Evolutionary conservation across 805 yeast species (phyloP).

Genomic region (Candida loeiensis): DNA sequence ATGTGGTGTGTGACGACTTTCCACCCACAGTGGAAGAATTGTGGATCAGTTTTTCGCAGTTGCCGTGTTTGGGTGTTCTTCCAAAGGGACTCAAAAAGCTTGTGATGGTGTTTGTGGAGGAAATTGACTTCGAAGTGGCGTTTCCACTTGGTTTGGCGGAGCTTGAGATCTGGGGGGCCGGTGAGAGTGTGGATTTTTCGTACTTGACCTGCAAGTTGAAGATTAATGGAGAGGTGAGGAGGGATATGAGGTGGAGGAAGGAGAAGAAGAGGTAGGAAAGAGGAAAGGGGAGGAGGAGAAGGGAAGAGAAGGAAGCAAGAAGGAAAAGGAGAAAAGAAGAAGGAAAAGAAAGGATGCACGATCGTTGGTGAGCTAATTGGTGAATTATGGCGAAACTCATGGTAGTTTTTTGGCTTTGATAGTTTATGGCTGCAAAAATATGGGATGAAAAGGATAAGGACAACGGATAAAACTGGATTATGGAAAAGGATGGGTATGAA

Average conservation of each 20-base stretch:
- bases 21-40: background rate
- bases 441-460: too few species aligned
- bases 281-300: too few species aligned
- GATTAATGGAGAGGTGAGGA: background rate
- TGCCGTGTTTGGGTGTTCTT: background rate
- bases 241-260: background rate
- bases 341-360: too few species aligned
- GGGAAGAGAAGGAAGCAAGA: too few species aligned
- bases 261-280: background rate
- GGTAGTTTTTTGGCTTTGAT: too few species aligned
- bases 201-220: background rate
- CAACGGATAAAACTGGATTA: too few species aligned
- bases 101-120: background rate
- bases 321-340: too few species aligned
- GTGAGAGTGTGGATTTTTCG: background rate
- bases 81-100: background rate
- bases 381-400: too few species aligned
- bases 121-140: background rate
- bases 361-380: too few species aligned
- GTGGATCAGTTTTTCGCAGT: background rate
- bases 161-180: background rate
- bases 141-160: background rate
- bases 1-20: background rate
- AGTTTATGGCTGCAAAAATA: too few species aligned
- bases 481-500: too few species aligned